Percentiles rank a stretch among this genome's conserved stretches.
Conservation (phyloP, 2,329 filamentous ascomycete species). For the Sclerotinia borealis region DNA sequence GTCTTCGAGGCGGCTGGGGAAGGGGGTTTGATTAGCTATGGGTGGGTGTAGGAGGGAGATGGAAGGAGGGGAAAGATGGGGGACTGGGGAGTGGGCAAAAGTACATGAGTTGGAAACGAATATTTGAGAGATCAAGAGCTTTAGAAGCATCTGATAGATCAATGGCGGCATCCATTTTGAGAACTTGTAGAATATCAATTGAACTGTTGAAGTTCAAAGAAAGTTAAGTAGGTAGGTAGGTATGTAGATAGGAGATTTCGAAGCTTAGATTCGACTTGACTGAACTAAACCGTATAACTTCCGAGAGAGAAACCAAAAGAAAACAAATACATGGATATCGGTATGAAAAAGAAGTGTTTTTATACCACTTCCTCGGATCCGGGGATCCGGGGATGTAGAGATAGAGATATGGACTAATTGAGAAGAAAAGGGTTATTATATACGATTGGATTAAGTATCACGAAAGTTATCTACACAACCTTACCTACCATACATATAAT, state of each 20-base stretch:
- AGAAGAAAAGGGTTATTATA: too few relatives aligned
- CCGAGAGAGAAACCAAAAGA: too few relatives aligned
- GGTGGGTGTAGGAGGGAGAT: neutral
- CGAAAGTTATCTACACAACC: too few relatives aligned
- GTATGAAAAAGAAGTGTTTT: neutral
- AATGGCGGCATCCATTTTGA: slow-evolving; percentile 78
- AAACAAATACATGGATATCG: too few relatives aligned
- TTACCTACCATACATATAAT: too few relatives aligned
- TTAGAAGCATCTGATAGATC: slow-evolving; percentile 79
- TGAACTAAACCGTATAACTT: too few relatives aligned
- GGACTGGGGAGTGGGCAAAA: too few relatives aligned
- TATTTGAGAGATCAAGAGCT: slow-evolving; percentile 83
- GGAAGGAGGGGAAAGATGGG: neutral
- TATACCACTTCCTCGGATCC: neutral
- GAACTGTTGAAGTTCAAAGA: neutral
- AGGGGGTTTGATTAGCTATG: neutral
- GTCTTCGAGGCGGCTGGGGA: slow-evolving; percentile 82
- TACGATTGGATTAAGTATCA: neutral
- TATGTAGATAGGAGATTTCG: neutral
- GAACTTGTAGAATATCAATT: neutral
- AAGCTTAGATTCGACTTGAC: neutral
- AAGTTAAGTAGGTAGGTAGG: too few relatives aligned
- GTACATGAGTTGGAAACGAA: slow-evolving; percentile 89
- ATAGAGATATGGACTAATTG: too few relatives aligned
- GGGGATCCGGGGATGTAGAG: neutral